Evolutionary conservation across 2,329 filamentous ascomycete genomes (phyloP), one percentile per base, ranked within the genome.

Genomic region (Colletotrichum camelliae): DNA sequence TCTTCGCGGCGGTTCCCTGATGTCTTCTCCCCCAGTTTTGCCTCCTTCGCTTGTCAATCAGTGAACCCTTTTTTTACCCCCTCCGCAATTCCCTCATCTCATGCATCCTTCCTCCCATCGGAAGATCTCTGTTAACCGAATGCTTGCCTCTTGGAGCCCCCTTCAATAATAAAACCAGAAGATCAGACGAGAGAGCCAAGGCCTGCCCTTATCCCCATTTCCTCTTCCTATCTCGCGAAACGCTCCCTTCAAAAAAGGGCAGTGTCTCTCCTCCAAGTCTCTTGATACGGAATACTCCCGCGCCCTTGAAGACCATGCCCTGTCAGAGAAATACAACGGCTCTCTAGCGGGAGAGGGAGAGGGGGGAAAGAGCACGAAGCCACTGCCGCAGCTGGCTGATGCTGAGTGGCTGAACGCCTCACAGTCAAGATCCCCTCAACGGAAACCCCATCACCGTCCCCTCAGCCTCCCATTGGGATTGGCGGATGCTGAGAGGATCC

Each of bases 321-420:
- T 31, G 31, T 31, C 29, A 31, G 27, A 61, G 57, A 33, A 31
- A 6, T n/a, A 31, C 57, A 27, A 31, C 57, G 57, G 18, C 29
- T 35, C 1, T 61, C 57, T 61, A 57, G 52, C n/a, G 64, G 43
- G 15, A 43, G 39, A 24, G 24, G 24, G 24, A 24, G 24, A 24
- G 24, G 57, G 31, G 18, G 43, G 9, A 31, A 29, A 58, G 29
- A 57, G 48, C n/a, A 58, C 37, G n/a, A 75, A 74, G 72, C 72
- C 72, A 65, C 72, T 60, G 67, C 72, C 52, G 67, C 72, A 70
- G 67, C 67, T 12, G 55, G 24, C 39, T 43, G 39, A 43, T 74
- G 72, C 72, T 70, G 71, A 65, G 58, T 70, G 71, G 72, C 67
- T 43, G 39, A 43, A 43, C 39, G 39, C 39, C 39, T 43, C 39